Percentiles rank a stretch among this genome's conserved stretches.
phyloP scores from a whole-genome alignment of 129 eudicot species.

The Flaveria trinervia region DNA sequence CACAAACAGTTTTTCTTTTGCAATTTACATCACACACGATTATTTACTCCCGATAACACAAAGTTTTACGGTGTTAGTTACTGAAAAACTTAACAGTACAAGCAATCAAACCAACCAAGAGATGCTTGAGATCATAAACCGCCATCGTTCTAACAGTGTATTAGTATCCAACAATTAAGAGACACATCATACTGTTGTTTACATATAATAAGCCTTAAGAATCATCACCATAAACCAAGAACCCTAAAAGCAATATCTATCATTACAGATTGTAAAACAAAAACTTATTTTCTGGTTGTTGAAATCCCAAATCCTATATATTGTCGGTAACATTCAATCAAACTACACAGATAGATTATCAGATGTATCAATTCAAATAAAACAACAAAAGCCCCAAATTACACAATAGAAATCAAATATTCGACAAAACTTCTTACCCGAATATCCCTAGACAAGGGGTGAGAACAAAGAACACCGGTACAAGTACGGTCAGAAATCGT shows the following conservation, averaged over 20 bases:
- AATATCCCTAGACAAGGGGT: slow-evolving; percentile 89
- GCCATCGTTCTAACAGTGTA: not conserved
- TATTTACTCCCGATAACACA: not conserved
- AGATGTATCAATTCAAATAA: not conserved
- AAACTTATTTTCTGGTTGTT: not conserved
- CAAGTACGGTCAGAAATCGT: slow-evolving; percentile 87
- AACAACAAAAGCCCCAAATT: not conserved
- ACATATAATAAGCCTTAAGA: not conserved
- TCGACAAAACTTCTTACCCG: slow-evolving; percentile 48
- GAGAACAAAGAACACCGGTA: slow-evolving; percentile 92
- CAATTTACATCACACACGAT: not conserved
- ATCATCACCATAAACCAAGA: not conserved
- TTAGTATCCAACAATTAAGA: not conserved
- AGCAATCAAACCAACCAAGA: not conserved
- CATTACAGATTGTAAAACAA: no score
- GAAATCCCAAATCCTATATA: not conserved
- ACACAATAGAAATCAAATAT: not conserved
- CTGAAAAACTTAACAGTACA: not conserved
- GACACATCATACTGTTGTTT: not conserved
- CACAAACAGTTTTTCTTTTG: not conserved
- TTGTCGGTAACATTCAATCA: not conserved
- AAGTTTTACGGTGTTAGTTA: not conserved
- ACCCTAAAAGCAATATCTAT: not conserved
- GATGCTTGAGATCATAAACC: not conserved
- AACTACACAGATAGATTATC: not conserved